Base-by-base conservation (phyloP, 371 early-diverging fungal genomes). In the Mortierella sp. region DNA sequence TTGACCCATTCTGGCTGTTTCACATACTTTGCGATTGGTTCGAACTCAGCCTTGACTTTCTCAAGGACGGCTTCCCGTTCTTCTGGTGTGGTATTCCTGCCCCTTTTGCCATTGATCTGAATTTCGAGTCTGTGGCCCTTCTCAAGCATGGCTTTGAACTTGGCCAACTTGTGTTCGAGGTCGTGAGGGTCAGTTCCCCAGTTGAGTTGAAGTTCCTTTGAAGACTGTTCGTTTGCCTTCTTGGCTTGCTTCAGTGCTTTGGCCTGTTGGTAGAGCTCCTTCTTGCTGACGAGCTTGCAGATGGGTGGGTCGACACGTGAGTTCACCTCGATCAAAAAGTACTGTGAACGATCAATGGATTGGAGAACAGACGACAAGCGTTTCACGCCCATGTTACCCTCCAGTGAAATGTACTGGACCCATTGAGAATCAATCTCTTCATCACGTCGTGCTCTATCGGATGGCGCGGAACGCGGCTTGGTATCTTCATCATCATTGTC, bases 111-210 rank as follows among this genome's bases (percentile, higher is more conserved):
- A 7, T 81, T 83, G 60, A 88, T 81, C 50, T 86, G 86, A 17
- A 88, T 63, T 50, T 83, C 85, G 46, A 88, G 82, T 46, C 82
- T 80, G 63, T 85, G 80, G 13, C 88, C 88, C 67, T 86, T 86
- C 44, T 85, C 86, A 39, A 88, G 69, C 61, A 86, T 85, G 44
- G 81, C 84, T 40, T 68, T 71, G 21, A 81, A 85, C 60, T 81
- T 81, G 31, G 74, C 59, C 24, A 88, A 58, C 58, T 88, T 88
- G 60, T 88, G 88, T 14, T 78, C 77, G 80, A 88, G 82, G 57
- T 88, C 88, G 43, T 88, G 85, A 6, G 58, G 34, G 39, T 83
- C 81, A 19, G 86, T 86, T 19, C 84, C 85, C 88, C 88, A 88
- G 9, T 84, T 84, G 71, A 88, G 83, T 29, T 79, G 72, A 3